Base-by-base conservation (phyloP, 371 early-diverging fungal species). In the Quaeritorhiza haematococci region DNA sequence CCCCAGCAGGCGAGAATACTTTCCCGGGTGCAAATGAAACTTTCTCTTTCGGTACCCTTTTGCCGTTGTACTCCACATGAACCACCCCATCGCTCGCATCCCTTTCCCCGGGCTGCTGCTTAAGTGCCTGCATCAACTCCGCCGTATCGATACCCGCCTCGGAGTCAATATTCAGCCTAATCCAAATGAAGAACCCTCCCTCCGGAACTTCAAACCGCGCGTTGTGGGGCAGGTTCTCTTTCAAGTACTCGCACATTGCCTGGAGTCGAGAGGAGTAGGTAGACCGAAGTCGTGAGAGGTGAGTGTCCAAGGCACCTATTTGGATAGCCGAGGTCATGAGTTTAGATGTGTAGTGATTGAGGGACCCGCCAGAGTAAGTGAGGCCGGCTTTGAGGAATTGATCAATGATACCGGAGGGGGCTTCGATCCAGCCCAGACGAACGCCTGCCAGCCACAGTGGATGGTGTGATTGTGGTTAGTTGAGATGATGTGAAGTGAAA, bases 361-460 rank as follows among this genome's bases (percentile, higher is more conserved):
- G 65, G 24, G 42, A 53, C 15, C 69, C 69, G 2, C 68, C 67
- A 13, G 38, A 55, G 51, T 62, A 64, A 58, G 67, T 50, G 26
- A 73, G n/a, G 4, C 69, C 69, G 26, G 56, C 46, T 21, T 29
- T 34, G n/a, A 32, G n/a, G 34, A 53, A 38, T 30, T 58, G 61
- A 3, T 42, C 26, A 38, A 71, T 62, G 43, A 74, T 53, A 2
- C 45, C 61, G 3, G 44, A 46, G 4, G 43, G 19, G 0, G 67
- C 62, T 59, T 74, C 74, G n/a, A 71, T 54, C 74, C 74, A 74
- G 26, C 74, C 74, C 1, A 74, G 51, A 24, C 74, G 59, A 29
- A 64, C 24, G 10, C n/a, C n/a, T n/a, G n/a, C n/a, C n/a, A n/a
- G 27, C n/a, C 10, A 5, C 17, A 15, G 49, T 30, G 33, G 5